phyloP scores from a whole-genome alignment of 768 basidiomycete genomes.

The Leccinum boreale region DNA sequence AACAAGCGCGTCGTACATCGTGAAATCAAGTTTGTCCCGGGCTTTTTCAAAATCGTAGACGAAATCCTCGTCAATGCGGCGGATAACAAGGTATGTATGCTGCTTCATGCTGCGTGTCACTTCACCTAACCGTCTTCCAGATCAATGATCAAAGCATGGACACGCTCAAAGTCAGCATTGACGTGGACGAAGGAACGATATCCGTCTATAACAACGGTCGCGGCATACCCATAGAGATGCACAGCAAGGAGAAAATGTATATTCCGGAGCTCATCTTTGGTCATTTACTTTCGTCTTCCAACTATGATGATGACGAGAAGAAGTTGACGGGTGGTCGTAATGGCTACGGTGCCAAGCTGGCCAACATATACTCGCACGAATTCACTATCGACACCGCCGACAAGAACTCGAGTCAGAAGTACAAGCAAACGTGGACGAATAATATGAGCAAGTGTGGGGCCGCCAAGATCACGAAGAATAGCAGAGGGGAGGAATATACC shows the following conservation, averaged over 20 bases:
- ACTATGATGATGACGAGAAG: conserved; percentile 99
- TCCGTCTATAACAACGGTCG: conserved; percentile 94
- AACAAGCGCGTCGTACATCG: conserved; percentile 79
- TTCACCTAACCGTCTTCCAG: conserved; percentile 38
- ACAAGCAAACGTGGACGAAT: conserved; percentile 89
- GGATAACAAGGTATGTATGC: conserved; percentile 86
- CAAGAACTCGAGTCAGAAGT: conserved; percentile 81
- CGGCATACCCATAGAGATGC: conserved; percentile 97
- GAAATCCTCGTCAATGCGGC: conserved; percentile 99
- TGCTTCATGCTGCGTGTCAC: not conserved
- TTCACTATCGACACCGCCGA: conserved; percentile 97
- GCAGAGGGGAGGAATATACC: conserved; percentile 87
- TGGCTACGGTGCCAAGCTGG: conserved; percentile 96
- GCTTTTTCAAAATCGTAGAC: conserved; percentile 99
- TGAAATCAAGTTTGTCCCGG: conserved; percentile 90
- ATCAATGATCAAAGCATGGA: conserved; percentile 93
- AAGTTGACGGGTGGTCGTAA: conserved; percentile 98
- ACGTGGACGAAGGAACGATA: conserved; percentile 79
- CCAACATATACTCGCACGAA: conserved; percentile 96
- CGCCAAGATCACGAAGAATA: conserved; percentile 91
- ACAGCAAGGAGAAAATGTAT: conserved; percentile 87
- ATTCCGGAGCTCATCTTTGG: conserved; percentile 99
- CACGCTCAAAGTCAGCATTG: conserved; percentile 82
- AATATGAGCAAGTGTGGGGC: conserved; percentile 90
- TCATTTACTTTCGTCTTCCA: conserved; percentile 88